Conservation (phyloP, 352 stramenopile genomes). For the Pythium biforme region DNA sequence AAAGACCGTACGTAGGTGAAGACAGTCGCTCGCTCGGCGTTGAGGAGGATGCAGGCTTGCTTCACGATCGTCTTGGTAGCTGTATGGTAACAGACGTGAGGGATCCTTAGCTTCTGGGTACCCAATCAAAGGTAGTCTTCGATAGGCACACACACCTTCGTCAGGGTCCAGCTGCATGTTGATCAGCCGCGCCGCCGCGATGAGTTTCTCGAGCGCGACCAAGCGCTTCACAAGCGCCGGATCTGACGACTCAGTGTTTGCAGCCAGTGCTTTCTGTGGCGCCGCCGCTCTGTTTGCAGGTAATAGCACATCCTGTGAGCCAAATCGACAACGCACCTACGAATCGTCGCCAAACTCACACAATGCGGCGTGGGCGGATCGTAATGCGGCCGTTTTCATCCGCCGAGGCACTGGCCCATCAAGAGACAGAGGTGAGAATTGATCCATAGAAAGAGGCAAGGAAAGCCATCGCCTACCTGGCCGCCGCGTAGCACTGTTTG, state of each 20-base stretch:
- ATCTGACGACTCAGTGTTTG: constrained; percentile 26
- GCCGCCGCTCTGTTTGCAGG: constrained; percentile 2
- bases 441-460: no score
- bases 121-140: no score
- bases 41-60: constrained; percentile 84
- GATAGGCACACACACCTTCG: constrained; percentile 44
- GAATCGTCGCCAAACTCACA: constrained; percentile 38
- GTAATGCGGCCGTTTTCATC: constrained; percentile 82
- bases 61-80: constrained; percentile 86
- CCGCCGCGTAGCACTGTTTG: constrained; percentile 86
- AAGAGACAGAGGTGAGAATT: no score
- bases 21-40: constrained; percentile 86
- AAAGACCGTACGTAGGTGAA: constrained; percentile 75
- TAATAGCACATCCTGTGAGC: not conserved
- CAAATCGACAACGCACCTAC: no score
- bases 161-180: constrained; percentile 71
- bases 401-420: constrained; percentile 72
- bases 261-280: not conserved
- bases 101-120: no score
- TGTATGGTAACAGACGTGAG: constrained; percentile 19
- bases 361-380: constrained; percentile 66
- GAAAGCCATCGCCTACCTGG: constrained; percentile 55
- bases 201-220: constrained; percentile 70
- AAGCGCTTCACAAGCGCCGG: constrained; percentile 54
- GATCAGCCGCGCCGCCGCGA: constrained; percentile 77